These are phyloP conservation scores for Podospora anserina DNA, from an alignment of 495 filamentous ascomycete genomes.

Conservation along the genomic window DNA sequence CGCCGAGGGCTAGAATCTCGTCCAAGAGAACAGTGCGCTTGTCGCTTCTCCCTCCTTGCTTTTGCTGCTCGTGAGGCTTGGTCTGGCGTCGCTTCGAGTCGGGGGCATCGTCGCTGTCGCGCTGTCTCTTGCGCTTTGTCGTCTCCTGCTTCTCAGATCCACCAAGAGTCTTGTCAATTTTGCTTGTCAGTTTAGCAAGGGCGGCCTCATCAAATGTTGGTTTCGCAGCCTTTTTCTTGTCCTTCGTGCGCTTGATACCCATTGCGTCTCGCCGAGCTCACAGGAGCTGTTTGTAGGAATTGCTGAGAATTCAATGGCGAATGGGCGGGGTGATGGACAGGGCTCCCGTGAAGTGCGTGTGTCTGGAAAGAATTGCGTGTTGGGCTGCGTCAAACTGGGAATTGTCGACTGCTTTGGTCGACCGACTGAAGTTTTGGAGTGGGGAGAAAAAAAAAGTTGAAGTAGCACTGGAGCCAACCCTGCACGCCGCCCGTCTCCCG, in stretches of 20 bases:
- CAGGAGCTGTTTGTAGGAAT: neutral
- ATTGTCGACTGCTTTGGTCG: neutral
- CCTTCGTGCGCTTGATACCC: constrained; percentile 26
- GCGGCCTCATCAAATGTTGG: constrained; percentile 58
- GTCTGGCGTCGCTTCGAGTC: constrained; percentile 49
- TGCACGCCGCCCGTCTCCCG: neutral
- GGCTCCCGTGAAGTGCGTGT: too few species aligned
- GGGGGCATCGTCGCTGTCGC: constrained; percentile 35
- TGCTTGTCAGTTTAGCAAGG: constrained; percentile 60
- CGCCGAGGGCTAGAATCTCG: constrained; percentile 74
- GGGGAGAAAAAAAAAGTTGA: constrained; percentile 5
- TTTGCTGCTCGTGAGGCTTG: constrained; percentile 25
- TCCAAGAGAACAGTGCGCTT: constrained; percentile 47
- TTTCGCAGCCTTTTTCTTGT: constrained; percentile 24
- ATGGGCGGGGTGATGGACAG: too few species aligned
- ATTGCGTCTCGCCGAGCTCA: constrained; percentile 14
- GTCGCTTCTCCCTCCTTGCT: constrained; percentile 20
- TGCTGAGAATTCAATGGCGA: neutral
- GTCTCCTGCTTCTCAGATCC: constrained; percentile 33
- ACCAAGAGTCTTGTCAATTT: constrained; percentile 55
- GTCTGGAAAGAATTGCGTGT: neutral
- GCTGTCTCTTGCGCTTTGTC: constrained; percentile 44
- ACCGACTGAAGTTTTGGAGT: neutral
- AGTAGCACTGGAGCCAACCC: neutral
- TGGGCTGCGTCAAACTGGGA: neutral